Evolutionary conservation across 164 flowering plant species (phyloP).

Genomic region (Paratinospora sagittata): DNA sequence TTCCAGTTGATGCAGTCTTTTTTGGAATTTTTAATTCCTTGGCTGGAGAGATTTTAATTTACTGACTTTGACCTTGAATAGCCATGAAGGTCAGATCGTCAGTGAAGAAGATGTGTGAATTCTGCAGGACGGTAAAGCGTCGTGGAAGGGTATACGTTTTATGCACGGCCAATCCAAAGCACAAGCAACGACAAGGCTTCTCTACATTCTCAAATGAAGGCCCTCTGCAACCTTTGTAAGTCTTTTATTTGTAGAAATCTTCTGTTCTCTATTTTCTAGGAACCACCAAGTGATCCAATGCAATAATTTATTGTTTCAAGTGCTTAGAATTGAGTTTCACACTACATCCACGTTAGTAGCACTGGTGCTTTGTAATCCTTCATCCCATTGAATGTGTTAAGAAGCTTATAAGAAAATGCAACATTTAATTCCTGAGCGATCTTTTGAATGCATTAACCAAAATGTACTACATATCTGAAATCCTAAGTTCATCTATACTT

Average conservation of each 20-base stretch:
- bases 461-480: too few relatives aligned
- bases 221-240: slow-evolving; percentile 36
- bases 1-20: background rate
- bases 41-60: background rate
- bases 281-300: background rate
- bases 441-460: too few relatives aligned
- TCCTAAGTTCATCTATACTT: too few relatives aligned
- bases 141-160: slow-evolving; percentile 72
- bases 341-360: background rate
- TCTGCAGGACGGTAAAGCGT: slow-evolving; percentile 73
- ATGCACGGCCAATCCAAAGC: slow-evolving; percentile 85
- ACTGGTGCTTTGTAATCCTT: background rate
- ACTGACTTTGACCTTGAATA: slow-evolving; percentile 12
- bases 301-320: too few relatives aligned
- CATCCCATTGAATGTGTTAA: background rate
- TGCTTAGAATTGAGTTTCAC: background rate
- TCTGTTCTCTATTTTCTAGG: background rate
- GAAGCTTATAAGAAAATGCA: background rate
- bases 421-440: too few relatives aligned
- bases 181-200: slow-evolving; percentile 84
- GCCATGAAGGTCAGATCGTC: slow-evolving; percentile 92
- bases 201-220: slow-evolving; percentile 68
- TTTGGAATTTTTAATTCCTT: background rate
- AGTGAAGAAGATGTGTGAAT: slow-evolving; percentile 95
- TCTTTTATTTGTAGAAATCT: slow-evolving; percentile 9